Conservation (phyloP, 805 yeast species). For the Starmerella sp. region DNA sequence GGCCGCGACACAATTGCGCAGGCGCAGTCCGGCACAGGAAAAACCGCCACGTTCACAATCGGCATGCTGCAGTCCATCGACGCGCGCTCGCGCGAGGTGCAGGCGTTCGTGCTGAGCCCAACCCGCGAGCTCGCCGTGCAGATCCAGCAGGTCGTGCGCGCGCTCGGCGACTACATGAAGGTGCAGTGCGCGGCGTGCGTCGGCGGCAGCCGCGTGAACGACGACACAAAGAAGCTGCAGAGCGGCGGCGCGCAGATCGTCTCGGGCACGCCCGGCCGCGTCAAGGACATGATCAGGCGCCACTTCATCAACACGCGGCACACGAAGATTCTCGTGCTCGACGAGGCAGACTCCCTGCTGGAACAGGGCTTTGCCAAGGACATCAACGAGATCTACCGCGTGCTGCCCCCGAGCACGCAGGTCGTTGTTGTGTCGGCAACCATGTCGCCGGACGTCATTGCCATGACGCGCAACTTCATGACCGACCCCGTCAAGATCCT, state of each 20-base stretch:
- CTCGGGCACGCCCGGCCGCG: conserved; percentile 97
- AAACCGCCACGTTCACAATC: conserved; percentile 95
- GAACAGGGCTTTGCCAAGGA: conserved; percentile 92
- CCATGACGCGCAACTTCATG: conserved; percentile 84
- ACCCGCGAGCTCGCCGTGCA: conserved; percentile 94
- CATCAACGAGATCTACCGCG: conserved; percentile 80
- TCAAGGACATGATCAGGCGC: conserved; percentile 79
- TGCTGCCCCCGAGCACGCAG: conserved; percentile 74
- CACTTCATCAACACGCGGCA: conserved; percentile 61
- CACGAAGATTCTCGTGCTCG: conserved; percentile 78
- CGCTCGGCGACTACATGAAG: conserved; percentile 80
- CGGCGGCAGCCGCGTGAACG: conserved; percentile 80
- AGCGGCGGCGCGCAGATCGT: conserved; percentile 78
- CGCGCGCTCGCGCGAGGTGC: conserved; percentile 57
- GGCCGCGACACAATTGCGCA: conserved; percentile 80
- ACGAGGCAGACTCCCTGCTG: conserved; percentile 94
- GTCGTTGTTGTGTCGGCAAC: conserved; percentile 94
- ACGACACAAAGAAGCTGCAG: conserved; percentile 58
- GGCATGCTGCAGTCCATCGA: conserved; percentile 85
- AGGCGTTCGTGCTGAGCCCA: conserved; percentile 86
- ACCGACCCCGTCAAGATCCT: conserved; percentile 86
- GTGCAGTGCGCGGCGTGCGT: conserved; percentile 82
- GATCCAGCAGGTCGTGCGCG: conserved; percentile 75
- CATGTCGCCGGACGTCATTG: conserved; percentile 80
- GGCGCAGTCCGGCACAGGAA: conserved; percentile 99